Base-by-base conservation (phyloP, 2,329 filamentous ascomycete genomes). In the Emmonsia crescens region DNA sequence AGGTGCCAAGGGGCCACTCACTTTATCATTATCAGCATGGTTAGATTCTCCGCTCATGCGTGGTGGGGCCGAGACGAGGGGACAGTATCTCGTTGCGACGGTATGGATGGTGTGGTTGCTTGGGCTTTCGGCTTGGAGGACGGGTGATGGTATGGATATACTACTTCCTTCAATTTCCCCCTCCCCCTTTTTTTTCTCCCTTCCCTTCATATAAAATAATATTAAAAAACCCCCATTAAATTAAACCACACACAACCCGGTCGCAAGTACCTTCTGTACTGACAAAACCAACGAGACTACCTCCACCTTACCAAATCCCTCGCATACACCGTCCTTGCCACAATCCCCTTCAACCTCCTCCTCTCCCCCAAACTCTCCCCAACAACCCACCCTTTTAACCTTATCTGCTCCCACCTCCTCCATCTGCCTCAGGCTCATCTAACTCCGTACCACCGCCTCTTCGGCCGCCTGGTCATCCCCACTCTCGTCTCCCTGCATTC, bases 251-350 rank as follows among this genome's bases (percentile, higher is more conserved):
- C n/a, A 55, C 40, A 19, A 4, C 16, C 40, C 16, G 8, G 2
- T 16, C 36, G n/a, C 9, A 44, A 19, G 40, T 6, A 44, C 19
- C 24, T 29, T 29, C 46, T 8, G 16, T 12, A 10, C 51, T 54
- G 16, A 54, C 29, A 14, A 10, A 54, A 5, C 27, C 52, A 27
- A 56, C n/a, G 65, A 85, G 84, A 86, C 70, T 86, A 86, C 61
- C 75, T 86, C 36, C 84, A 86, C 69, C 73, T 86, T 29, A 86
- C 84, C 29, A 86, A 85, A 72, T 79, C 83, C 5, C 77, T 86
- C 60, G 84, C 81, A 21, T 82, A 83, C 55, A 77, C 86, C 57
- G 82, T 76, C 27, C 77, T 83, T 5, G 85, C 83, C 9, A 84
- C 86, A 66, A 69, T 84, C 1, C 84, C 84, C 1, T 69, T 85